These are phyloP conservation scores for Trichoderma harzianum DNA, from an alignment of 2,329 filamentous ascomycete species.

Conservation along the genomic window DNA sequence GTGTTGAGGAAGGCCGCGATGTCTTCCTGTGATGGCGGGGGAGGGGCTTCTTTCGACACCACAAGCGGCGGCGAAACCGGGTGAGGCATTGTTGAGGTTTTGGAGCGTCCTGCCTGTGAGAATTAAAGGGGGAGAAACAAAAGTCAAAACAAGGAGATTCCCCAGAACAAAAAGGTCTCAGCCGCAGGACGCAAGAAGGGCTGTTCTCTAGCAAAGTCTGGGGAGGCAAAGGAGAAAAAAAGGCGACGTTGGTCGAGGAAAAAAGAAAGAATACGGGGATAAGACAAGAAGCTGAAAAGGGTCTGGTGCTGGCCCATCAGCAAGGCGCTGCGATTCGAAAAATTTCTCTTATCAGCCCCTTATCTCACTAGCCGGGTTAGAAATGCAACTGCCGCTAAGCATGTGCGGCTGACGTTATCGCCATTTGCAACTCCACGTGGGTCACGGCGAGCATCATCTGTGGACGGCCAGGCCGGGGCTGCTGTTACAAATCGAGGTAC, in stretches of 20 bases:
- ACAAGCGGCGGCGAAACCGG: slow-evolving; percentile 46
- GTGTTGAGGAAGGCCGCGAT: slow-evolving; percentile 61
- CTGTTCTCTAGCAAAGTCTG: slow-evolving; percentile 1
- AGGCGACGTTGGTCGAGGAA: background rate
- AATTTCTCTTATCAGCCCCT: slow-evolving; percentile 19
- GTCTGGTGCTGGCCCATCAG: background rate
- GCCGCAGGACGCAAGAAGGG: slow-evolving; percentile 8
- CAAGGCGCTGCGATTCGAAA: background rate
- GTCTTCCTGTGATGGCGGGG: slow-evolving; percentile 63
- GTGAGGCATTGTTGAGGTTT: slow-evolving; percentile 42
- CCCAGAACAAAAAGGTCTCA: slow-evolving; percentile 13
- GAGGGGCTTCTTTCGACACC: slow-evolving; percentile 47
- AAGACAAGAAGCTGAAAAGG: background rate
- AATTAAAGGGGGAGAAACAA: slow-evolving; percentile 15
- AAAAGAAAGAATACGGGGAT: slow-evolving; percentile 1
- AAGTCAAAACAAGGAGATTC: slow-evolving; percentile 8
- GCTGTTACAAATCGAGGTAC: background rate
- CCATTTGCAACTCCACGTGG: slow-evolving; percentile 2
- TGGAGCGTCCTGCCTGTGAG: slow-evolving; percentile 5
- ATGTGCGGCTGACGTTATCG: slow-evolving; percentile 15
- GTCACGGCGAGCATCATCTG: background rate
- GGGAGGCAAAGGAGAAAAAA: background rate
- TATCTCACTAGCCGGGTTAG: background rate
- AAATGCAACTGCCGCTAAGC: background rate
- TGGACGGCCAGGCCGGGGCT: background rate